These are phyloP conservation scores for Botryotinia narcissicola DNA, from an alignment of 2,329 filamentous ascomycete species.

Conservation along the genomic window DNA sequence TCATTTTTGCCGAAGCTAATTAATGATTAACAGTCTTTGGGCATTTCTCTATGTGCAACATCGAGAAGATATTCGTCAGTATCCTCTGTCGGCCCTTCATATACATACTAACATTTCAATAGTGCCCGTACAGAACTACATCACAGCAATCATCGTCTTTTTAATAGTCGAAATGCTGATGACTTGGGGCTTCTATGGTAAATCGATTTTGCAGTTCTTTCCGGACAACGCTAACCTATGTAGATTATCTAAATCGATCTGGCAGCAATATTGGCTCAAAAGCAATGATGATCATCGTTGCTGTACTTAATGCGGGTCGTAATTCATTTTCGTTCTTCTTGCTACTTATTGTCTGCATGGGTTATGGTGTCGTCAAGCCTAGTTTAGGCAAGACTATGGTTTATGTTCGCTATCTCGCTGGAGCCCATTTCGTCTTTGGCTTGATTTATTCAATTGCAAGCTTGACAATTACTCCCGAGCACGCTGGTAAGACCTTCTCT, in stretches of 20 bases:
- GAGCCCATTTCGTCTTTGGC: conserved; percentile 91
- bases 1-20: conserved; percentile 21
- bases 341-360: conserved; percentile 97
- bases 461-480: conserved; percentile 83
- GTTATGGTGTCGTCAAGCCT: conserved; percentile 95
- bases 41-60: conserved; percentile 94
- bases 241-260: conserved; percentile 88
- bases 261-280: conserved; percentile 82
- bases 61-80: conserved; percentile 79
- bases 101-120: conserved; percentile 38
- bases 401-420: conserved; percentile 84
- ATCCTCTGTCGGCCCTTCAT: not conserved
- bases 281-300: conserved; percentile 85
- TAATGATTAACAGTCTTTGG: conserved; percentile 63
- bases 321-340: conserved; percentile 99
- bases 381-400: conserved; percentile 92
- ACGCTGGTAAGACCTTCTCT: conserved; percentile 56
- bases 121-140: conserved; percentile 98
- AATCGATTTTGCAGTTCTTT: conserved; percentile 27
- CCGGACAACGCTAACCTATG: conserved; percentile 39
- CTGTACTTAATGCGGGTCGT: conserved; percentile 84
- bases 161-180: conserved; percentile 94
- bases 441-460: conserved; percentile 90
- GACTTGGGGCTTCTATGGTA: conserved; percentile 97
- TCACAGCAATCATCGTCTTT: conserved; percentile 94